Conservation (phyloP, 352 stramenopile genomes). For the Peronospora farinosa region DNA sequence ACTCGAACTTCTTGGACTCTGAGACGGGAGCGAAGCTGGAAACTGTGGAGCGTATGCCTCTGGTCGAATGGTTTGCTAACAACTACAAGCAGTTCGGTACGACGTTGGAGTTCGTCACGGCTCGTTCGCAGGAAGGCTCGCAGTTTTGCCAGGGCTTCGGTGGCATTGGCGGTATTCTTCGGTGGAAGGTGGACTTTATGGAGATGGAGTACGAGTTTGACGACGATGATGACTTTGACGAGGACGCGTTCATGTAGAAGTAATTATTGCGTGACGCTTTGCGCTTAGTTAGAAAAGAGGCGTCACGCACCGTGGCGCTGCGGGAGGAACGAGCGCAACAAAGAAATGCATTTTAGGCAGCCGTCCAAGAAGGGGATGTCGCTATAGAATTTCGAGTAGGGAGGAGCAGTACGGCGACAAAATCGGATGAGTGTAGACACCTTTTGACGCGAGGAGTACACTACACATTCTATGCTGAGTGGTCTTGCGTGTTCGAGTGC, state of each 20-base stretch:
- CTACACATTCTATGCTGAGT: conserved; percentile 17
- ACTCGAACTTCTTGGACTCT: conserved; percentile 93
- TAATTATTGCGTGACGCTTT: conserved; percentile 58
- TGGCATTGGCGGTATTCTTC: conserved; percentile 97
- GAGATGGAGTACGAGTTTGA: conserved; percentile 94
- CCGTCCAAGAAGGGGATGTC: conserved; percentile 7
- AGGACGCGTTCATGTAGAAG: conserved; percentile 81
- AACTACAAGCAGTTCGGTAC: conserved; percentile 99
- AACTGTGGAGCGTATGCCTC: conserved; percentile 92
- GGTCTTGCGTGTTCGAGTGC: conserved; percentile 4
- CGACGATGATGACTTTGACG: conserved; percentile 84
- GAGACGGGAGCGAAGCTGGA: conserved; percentile 96
- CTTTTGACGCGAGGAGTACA: conserved; percentile 26
- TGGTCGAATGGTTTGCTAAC: conserved; percentile 99
- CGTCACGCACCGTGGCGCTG: conserved; percentile 32
- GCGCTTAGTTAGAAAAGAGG: conserved; percentile 28
- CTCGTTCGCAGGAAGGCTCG: conserved; percentile 95
- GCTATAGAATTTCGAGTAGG: conserved; percentile 29
- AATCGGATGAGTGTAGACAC: conserved; percentile 18
- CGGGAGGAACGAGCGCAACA: conserved; percentile 28
- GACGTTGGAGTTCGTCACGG: conserved; percentile 98
- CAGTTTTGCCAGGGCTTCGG: conserved; percentile 99
- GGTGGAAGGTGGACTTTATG: conserved; percentile 99
- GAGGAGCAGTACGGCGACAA: conserved; percentile 10
- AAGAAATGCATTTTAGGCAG: conserved; percentile 19